Percentiles rank a stretch among this genome's conserved stretches.
Conservation (phyloP, 2,329 filamentous ascomycete genomes). For the Orbilia brochopaga region DNA sequence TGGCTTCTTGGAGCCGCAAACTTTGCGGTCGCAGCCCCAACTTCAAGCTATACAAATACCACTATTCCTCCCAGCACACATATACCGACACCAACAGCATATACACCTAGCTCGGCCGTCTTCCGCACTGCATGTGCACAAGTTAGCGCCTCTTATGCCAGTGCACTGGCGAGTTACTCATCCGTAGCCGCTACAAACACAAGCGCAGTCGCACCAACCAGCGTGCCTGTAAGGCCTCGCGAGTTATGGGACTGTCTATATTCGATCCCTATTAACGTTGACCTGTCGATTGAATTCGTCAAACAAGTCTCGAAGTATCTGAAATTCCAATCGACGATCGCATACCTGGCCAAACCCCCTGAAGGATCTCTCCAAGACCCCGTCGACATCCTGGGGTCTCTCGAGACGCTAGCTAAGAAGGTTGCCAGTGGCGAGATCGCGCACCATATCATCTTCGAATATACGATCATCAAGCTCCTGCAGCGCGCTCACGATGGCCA, state of each 20-base stretch:
- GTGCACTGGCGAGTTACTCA: conserved; percentile 11
- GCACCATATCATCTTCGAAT: conserved; percentile 40
- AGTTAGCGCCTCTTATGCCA: conserved; percentile 27
- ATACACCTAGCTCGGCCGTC: conserved; percentile 22
- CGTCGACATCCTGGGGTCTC: conserved; percentile 33
- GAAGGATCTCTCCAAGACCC: conserved; percentile 34
- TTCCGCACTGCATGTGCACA: conserved; percentile 35
- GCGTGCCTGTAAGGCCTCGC: conserved; percentile 31
- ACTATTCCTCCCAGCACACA: background rate
- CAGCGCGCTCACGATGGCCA: conserved; percentile 46
- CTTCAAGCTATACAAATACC: background rate
- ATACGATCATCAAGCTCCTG: conserved; percentile 25
- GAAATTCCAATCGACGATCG: conserved; percentile 42
- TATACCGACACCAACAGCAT: conserved; percentile 24
- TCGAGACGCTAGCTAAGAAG: conserved; percentile 20
- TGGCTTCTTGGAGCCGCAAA: conserved; percentile 38
- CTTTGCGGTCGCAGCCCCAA: conserved; percentile 13
- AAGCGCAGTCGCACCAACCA: conserved; percentile 13
- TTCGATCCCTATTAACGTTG: conserved; percentile 27
- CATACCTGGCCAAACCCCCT: conserved; percentile 35
- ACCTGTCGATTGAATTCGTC: conserved; percentile 36
- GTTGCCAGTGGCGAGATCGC: conserved; percentile 27
- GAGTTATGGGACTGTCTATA: conserved; percentile 47
- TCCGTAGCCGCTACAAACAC: conserved; percentile 1
- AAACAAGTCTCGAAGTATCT: conserved; percentile 36